Percentiles rank a stretch among this genome's conserved stretches.
These are phyloP conservation scores for Luffa acutangula DNA, from an alignment of 306 rosid species.

Conservation along the genomic window DNA sequence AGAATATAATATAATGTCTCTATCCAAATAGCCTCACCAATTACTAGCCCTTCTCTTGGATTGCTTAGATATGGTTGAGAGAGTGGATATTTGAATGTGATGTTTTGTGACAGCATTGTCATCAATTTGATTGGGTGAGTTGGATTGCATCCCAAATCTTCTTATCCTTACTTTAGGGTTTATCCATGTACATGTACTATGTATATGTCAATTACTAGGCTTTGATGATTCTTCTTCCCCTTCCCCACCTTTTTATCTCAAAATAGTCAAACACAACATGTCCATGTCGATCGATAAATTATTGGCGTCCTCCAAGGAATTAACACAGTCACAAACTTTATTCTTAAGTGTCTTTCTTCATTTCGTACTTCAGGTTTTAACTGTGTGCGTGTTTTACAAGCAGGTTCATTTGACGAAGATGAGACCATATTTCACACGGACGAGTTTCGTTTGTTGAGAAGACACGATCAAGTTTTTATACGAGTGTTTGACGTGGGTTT, in stretches of 20 bases:
- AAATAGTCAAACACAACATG: background rate
- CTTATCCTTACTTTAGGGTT: background rate
- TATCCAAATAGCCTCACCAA: background rate
- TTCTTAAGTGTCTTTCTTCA: background rate
- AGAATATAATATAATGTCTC: background rate
- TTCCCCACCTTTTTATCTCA: background rate
- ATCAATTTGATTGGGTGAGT: constrained; percentile 92
- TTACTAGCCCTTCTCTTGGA: background rate
- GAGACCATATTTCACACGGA: background rate
- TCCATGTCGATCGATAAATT: background rate
- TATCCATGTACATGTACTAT: constrained; percentile 10
- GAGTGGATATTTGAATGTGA: constrained; percentile 71
- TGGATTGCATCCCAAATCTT: constrained; percentile 11
- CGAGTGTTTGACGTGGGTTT: background rate
- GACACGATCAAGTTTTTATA: background rate
- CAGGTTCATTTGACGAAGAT: background rate
- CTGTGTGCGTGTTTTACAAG: background rate
- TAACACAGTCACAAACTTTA: background rate
- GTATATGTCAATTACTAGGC: background rate
- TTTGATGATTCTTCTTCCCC: background rate
- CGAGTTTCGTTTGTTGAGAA: background rate
- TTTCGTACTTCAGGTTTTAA: background rate
- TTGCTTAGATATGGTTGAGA: constrained; percentile 48
- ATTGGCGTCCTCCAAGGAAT: background rate
- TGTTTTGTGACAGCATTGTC: constrained; percentile 57